Conservation (phyloP, 2,329 filamentous ascomycete species). For the Hymenoscyphus linearis region DNA sequence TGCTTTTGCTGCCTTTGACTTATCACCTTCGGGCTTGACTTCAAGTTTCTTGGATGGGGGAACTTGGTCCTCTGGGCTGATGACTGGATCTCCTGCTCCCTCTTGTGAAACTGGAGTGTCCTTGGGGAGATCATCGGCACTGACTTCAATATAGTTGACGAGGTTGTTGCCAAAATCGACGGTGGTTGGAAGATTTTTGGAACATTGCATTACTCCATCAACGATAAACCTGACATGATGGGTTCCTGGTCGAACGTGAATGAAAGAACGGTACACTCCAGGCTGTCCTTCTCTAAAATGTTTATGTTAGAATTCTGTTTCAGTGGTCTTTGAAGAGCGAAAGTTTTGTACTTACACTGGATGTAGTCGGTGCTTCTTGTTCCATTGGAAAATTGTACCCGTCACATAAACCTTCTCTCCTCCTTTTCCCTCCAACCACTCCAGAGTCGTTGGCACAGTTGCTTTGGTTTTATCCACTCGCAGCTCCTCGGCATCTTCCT, state of each 20-base stretch:
- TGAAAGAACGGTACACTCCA: conserved; percentile 66
- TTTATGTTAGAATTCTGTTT: conserved; percentile 11
- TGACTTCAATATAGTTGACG: conserved; percentile 97
- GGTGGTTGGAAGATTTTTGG: conserved; percentile 80
- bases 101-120: conserved; percentile 32
- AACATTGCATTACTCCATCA: conserved; percentile 88
- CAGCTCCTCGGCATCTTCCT: conserved; percentile 77
- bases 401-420: conserved; percentile 95
- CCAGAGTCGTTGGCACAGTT: conserved; percentile 76
- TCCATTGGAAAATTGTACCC: conserved; percentile 96
- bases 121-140: conserved; percentile 60
- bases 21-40: conserved; percentile 32
- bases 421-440: conserved; percentile 64
- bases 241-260: conserved; percentile 85
- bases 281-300: conserved; percentile 38
- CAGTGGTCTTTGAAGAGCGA: conserved; percentile 5
- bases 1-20: conserved; percentile 31
- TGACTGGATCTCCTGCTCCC: conserved; percentile 15
- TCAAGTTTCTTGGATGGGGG: conserved; percentile 16
- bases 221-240: conserved; percentile 97
- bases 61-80: conserved; percentile 16
- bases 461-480: conserved; percentile 68
- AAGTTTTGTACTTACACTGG: conserved; percentile 56
- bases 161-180: conserved; percentile 98
- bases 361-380: conserved; percentile 84